These are phyloP conservation scores for Clonostachys rosea DNA, from an alignment of 2,329 filamentous ascomycete species.

Conservation along the genomic window DNA sequence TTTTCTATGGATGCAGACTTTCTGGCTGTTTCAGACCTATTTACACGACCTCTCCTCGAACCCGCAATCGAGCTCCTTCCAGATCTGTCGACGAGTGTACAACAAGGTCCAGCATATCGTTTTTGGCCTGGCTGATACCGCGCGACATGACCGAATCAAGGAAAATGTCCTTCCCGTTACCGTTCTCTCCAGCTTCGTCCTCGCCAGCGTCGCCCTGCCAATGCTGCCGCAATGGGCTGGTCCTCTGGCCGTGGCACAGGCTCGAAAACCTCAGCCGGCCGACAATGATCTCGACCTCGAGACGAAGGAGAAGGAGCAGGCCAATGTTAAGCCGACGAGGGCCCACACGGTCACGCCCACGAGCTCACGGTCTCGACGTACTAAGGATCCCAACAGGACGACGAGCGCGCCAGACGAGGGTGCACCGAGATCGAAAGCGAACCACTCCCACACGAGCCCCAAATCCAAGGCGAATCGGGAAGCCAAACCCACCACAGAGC, in stretches of 20 bases:
- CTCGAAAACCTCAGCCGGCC: constrained; percentile 60
- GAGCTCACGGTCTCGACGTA: constrained; percentile 44
- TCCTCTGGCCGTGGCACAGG: constrained; percentile 76
- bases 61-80: constrained; percentile 72
- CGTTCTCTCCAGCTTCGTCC: constrained; percentile 74
- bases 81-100: constrained; percentile 78
- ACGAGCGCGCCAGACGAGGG: not conserved
- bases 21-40: constrained; percentile 88
- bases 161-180: constrained; percentile 79
- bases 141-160: constrained; percentile 69
- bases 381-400: constrained; percentile 24
- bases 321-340: constrained; percentile 50
- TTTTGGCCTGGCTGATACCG: constrained; percentile 69
- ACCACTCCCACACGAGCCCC: constrained; percentile 9
- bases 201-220: constrained; percentile 72
- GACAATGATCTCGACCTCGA: constrained; percentile 17
- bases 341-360: constrained; percentile 61
- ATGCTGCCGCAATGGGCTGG: constrained; percentile 74
- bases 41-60: constrained; percentile 74
- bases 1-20: constrained; percentile 52
- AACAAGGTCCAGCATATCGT: constrained; percentile 88
- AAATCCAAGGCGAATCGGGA: constrained; percentile 14
- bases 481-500: constrained; percentile 28
- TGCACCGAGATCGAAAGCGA: not conserved
- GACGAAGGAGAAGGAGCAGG: constrained; percentile 43